Conservation (phyloP, 768 basidiomycete genomes). For the Scleroderma bovista region DNA sequence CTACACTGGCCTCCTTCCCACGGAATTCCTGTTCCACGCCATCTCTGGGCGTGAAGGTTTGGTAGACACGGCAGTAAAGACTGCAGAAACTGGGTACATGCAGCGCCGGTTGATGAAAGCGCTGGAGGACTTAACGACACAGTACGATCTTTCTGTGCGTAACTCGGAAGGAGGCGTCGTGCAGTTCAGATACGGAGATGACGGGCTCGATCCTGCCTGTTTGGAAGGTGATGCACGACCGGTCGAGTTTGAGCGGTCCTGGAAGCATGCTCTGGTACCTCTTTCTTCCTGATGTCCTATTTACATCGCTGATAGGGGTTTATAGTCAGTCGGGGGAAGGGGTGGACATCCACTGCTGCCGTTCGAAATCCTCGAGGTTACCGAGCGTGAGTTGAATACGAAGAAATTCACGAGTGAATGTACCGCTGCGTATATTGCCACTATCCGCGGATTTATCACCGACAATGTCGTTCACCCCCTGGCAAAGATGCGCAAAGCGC, state of each 20-base stretch:
- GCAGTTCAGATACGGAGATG: constrained; percentile 95
- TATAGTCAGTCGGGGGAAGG: constrained; percentile 59
- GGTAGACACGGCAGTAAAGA: constrained; percentile 99
- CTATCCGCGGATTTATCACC: constrained; percentile 65
- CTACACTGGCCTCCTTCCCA: constrained; percentile 84
- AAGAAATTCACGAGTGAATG: constrained; percentile 64
- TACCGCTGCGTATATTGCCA: constrained; percentile 61
- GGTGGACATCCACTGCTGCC: constrained; percentile 68
- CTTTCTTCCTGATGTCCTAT: neutral
- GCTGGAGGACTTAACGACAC: constrained; percentile 91
- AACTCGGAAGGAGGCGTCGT: constrained; percentile 94
- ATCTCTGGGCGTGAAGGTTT: constrained; percentile 98
- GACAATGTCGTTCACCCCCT: constrained; percentile 62
- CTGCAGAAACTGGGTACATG: constrained; percentile 99
- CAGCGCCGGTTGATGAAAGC: constrained; percentile 99
- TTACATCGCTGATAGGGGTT: constrained; percentile 2
- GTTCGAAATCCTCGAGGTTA: constrained; percentile 75
- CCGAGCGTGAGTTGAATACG: constrained; percentile 55
- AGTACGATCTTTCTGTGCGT: constrained; percentile 93
- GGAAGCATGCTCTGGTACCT: constrained; percentile 76
- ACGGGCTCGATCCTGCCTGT: constrained; percentile 94
- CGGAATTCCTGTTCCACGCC: constrained; percentile 98
- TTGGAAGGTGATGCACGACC: constrained; percentile 95
- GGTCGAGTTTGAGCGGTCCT: constrained; percentile 81
- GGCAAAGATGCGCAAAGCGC: constrained; percentile 58